phyloP scores from a whole-genome alignment of 2,329 filamentous ascomycete genomes.

The Mollisia scopiformis region DNA sequence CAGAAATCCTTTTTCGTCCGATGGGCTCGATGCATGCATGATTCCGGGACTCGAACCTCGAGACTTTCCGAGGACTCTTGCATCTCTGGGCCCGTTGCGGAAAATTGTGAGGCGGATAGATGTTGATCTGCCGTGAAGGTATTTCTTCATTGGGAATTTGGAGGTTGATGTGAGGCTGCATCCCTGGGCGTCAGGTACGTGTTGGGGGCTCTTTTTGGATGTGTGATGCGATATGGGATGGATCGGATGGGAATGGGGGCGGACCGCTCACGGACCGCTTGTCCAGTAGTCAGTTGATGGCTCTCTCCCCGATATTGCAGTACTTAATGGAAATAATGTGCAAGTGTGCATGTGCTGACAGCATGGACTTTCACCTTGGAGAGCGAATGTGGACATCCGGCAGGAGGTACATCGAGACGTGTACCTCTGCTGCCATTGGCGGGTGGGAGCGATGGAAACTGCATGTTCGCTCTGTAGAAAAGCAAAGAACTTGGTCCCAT shows the following conservation, averaged over 20 bases:
- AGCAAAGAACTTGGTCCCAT: slow-evolving; percentile 28
- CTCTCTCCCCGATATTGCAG: too few relatives aligned
- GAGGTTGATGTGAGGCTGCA: not conserved
- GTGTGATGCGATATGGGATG: too few relatives aligned
- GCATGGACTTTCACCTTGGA: not conserved
- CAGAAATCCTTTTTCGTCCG: slow-evolving; percentile 12
- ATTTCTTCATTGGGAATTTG: not conserved
- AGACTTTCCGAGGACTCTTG: not conserved
- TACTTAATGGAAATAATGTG: too few relatives aligned
- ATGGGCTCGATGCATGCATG: slow-evolving; percentile 10
- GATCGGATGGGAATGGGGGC: too few relatives aligned
- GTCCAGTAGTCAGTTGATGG: not conserved
- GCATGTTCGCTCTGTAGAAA: slow-evolving; percentile 22
- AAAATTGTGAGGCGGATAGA: not conserved
- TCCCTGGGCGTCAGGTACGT: too few relatives aligned
- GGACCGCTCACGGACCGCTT: slow-evolving; percentile 9
- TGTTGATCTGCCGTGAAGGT: slow-evolving; percentile 2
- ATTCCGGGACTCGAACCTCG: slow-evolving; percentile 6
- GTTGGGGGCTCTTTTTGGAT: too few relatives aligned
- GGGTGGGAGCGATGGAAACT: slow-evolving; percentile 8
- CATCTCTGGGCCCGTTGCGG: not conserved
- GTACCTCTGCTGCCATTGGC: slow-evolving; percentile 9
- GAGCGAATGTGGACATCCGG: not conserved
- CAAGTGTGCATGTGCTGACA: not conserved
- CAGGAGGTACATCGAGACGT: not conserved